Evolutionary conservation across 2,329 filamentous ascomycete genomes (phyloP), one percentile per base, ranked within the genome.

Genomic region (Trichoderma brevicompactum): DNA sequence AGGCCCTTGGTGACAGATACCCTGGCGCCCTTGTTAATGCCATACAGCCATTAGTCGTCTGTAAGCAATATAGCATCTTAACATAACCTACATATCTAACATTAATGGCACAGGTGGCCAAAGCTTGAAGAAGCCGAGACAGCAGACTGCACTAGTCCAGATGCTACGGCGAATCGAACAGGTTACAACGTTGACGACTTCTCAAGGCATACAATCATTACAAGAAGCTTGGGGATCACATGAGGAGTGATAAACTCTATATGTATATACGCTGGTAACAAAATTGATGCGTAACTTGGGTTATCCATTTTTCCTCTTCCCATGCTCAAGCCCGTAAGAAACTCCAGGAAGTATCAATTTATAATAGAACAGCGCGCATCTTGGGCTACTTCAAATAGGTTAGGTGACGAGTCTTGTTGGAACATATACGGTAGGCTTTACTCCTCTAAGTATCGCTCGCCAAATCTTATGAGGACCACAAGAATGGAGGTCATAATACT

Each of bases 381-480:
- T n/a, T n/a, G n/a, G n/a, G n/a, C 23, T 28, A 28, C 23, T 28
- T 28, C 23, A 28, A 28, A 28, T 28, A 28, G 23, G 23, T 28
- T 28, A 28, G 2, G 23, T 28, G 23, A 28, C 23, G 23, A 28
- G 23, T 5, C 23, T 5, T 28, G 5, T 34, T 58, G 54, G 54
- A 58, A 58, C 40, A 58, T 58, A 44, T 58, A 58, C 23, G 54
- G 54, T 58, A 58, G 8, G 54, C 41, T 7, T 7, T 1, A 17
- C 6, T 3, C 6, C 4, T 32, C n/a, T 3, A 12, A 13, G 5
- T 19, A 8, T 32, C 13, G 23, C 23, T 44, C 5, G n/a, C 43
- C 17, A 28, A 28, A 28, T 28, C 23, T 28, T 28, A 28, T 28
- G 23, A 28, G n/a, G 7, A 3, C n/a, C 43, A 17, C 7, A 4